These are phyloP conservation scores for Neoboletus brunneissimus DNA, from an alignment of 768 basidiomycete species.

Conservation along the genomic window DNA sequence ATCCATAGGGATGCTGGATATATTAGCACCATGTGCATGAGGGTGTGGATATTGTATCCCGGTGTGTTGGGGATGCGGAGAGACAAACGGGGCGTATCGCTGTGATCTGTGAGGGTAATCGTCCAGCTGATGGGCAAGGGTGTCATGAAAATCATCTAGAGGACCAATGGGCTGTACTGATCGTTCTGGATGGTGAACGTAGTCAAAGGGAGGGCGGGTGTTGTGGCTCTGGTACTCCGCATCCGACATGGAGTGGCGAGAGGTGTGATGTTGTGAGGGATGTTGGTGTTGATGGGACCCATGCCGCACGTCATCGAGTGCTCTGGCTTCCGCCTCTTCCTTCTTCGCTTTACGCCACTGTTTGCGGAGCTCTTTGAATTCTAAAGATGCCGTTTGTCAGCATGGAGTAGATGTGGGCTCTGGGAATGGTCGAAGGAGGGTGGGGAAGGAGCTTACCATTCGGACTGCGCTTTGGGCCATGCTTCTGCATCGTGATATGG, in stretches of 20 bases:
- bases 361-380: conserved; percentile 97
- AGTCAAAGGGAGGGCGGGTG: conserved; percentile 23
- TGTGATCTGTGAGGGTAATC: conserved; percentile 26
- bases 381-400: conserved; percentile 40
- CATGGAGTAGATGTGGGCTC: background rate
- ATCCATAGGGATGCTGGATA: conserved; percentile 23
- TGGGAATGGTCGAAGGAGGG: background rate
- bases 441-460: conserved; percentile 56
- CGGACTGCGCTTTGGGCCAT: conserved; percentile 86
- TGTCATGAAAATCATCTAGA: conserved; percentile 22
- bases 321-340: conserved; percentile 45
- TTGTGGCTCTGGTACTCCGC: conserved; percentile 20
- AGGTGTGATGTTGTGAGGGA: conserved; percentile 19
- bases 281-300: conserved; percentile 18
- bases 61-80: conserved; percentile 17
- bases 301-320: conserved; percentile 15
- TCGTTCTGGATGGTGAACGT: conserved; percentile 26
- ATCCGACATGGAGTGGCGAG: conserved; percentile 28
- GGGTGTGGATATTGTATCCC: conserved; percentile 20
- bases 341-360: conserved; percentile 95
- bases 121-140: conserved; percentile 15
- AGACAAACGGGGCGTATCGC: conserved; percentile 24
- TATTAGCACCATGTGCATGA: conserved; percentile 26
- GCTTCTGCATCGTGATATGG: conserved; percentile 98
- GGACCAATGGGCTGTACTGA: conserved; percentile 8